These are phyloP conservation scores for Pulveroboletus ravenelii DNA, from an alignment of 768 basidiomycete species.

Conservation along the genomic window DNA sequence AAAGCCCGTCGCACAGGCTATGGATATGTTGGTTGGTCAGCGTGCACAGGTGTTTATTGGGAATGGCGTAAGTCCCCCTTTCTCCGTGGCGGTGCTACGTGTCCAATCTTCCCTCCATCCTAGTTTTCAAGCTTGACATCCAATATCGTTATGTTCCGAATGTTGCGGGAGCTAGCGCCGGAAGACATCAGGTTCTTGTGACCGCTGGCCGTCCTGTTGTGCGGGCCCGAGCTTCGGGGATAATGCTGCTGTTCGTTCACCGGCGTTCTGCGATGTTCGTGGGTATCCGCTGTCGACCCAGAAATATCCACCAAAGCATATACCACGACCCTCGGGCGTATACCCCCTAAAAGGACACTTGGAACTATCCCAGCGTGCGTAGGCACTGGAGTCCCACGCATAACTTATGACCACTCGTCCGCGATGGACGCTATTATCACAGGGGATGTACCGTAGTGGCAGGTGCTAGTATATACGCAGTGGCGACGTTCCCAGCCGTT, in stretches of 20 bases:
- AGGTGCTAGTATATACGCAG: conserved; percentile 1
- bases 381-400: not conserved
- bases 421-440: conserved; percentile 4
- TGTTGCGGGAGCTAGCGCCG: conserved; percentile 32
- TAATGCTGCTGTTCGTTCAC: not conserved
- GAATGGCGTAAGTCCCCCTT: conserved; percentile 52
- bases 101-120: not conserved
- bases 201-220: not conserved
- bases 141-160: conserved; percentile 43
- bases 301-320: not conserved
- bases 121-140: conserved; percentile 48
- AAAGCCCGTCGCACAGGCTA: conserved; percentile 50
- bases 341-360: not conserved
- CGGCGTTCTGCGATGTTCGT: not conserved
- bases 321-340: not conserved
- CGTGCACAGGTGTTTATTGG: conserved; percentile 63
- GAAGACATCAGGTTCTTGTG: conserved; percentile 41
- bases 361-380: not conserved
- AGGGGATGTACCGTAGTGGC: not conserved
- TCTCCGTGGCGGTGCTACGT: not conserved
- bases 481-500: not conserved
- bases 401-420: conserved; percentile 8
- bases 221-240: not conserved
- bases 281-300: not conserved
- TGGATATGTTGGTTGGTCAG: conserved; percentile 67